Percentiles rank a stretch among this genome's conserved stretches.
These are phyloP conservation scores for Xylaria sp. DNA, from an alignment of 2,329 filamentous ascomycete genomes.

Conservation along the genomic window DNA sequence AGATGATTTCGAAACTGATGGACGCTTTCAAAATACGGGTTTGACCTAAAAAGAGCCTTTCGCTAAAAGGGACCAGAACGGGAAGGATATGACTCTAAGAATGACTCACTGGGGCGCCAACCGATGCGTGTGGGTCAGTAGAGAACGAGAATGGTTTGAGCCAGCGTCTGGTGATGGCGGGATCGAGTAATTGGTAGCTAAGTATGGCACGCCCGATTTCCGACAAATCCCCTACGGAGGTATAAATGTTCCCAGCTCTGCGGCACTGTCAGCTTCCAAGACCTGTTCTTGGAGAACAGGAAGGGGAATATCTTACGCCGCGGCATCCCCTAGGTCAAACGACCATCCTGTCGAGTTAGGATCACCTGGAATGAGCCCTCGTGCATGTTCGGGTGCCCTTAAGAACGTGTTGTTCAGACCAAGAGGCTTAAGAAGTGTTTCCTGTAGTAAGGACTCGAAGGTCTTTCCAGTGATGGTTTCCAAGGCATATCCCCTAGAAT, in stretches of 20 bases:
- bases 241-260: slow-evolving; percentile 52
- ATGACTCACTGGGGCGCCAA: slow-evolving; percentile 46
- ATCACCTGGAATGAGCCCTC: slow-evolving; percentile 53
- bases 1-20: neutral
- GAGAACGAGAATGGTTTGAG: slow-evolving; percentile 55
- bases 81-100: neutral
- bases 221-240: slow-evolving; percentile 49
- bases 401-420: slow-evolving; percentile 52
- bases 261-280: slow-evolving; percentile 37
- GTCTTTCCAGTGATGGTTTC: slow-evolving; percentile 51
- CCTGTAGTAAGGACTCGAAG: slow-evolving; percentile 50
- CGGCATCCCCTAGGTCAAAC: slow-evolving; percentile 46
- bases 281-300: slow-evolving; percentile 22
- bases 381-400: slow-evolving; percentile 43
- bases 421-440: slow-evolving; percentile 52
- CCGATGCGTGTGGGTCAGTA: slow-evolving; percentile 52
- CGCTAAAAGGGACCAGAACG: neutral
- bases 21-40: neutral
- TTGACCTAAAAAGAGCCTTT: neutral
- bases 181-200: slow-evolving; percentile 50
- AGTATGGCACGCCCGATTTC: slow-evolving; percentile 47
- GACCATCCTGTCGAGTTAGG: slow-evolving; percentile 43
- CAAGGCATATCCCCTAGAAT: slow-evolving; percentile 52
- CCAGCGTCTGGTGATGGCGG: slow-evolving; percentile 52
- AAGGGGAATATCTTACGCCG: slow-evolving; percentile 39